phyloP scores from a whole-genome alignment of 345 rosid genomes.

The Citropsis articulata region DNA sequence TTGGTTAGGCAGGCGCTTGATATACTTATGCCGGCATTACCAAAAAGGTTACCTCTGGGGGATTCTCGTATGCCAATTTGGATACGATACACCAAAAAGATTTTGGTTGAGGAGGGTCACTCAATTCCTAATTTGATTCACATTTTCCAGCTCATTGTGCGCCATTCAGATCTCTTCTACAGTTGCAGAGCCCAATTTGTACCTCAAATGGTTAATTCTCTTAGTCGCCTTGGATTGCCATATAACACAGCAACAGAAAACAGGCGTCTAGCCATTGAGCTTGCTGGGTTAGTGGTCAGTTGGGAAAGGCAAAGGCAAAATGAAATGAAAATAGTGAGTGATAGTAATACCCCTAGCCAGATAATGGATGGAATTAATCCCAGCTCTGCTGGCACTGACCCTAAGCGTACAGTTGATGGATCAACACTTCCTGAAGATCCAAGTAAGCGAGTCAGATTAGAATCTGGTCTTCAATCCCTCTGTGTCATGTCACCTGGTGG shows the following conservation, averaged over 20 bases:
- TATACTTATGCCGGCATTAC: slow-evolving; percentile 97
- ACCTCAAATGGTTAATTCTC: slow-evolving; percentile 99
- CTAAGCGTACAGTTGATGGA: slow-evolving; percentile 73
- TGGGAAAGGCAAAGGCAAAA: slow-evolving; percentile 99
- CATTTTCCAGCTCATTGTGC: slow-evolving; percentile 96
- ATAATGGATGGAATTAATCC: slow-evolving; percentile 54
- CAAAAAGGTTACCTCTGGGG: slow-evolving; percentile 88
- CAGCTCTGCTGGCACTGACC: slow-evolving; percentile 50
- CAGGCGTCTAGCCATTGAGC: slow-evolving; percentile 98
- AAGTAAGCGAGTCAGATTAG: slow-evolving; percentile 83
- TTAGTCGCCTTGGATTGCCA: slow-evolving; percentile 96
- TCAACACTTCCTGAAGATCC: slow-evolving; percentile 79
- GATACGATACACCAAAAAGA: slow-evolving; percentile 98
- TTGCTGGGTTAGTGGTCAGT: slow-evolving; percentile 96
- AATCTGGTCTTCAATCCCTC: slow-evolving; percentile 91
- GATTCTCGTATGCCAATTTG: slow-evolving; percentile 99
- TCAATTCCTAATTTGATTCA: slow-evolving; percentile 94
- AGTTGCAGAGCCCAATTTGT: slow-evolving; percentile 99
- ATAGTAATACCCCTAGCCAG: slow-evolving; percentile 63
- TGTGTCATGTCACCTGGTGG: slow-evolving; percentile 97
- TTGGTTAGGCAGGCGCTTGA: slow-evolving; percentile 98
- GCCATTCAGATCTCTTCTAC: slow-evolving; percentile 96
- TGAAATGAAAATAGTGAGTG: slow-evolving; percentile 71
- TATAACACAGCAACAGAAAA: slow-evolving; percentile 89
- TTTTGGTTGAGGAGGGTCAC: slow-evolving; percentile 98